phyloP scores from a whole-genome alignment of 1,284 basidiomycete genomes.

The Naganishia albida region DNA sequence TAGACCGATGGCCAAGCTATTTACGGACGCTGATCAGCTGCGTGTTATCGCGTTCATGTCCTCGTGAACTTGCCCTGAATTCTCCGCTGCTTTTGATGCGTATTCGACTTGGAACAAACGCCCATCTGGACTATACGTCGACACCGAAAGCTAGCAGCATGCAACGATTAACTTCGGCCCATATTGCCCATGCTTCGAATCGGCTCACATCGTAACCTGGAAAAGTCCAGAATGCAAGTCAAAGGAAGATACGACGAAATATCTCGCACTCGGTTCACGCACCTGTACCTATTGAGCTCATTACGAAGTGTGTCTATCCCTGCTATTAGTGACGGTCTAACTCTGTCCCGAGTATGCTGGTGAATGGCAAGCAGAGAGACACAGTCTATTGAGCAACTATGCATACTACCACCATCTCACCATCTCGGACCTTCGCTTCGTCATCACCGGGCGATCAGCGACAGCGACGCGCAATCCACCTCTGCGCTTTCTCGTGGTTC shows the following conservation, averaged over 20 bases:
- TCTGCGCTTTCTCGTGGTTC: background rate
- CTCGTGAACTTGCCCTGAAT: slow-evolving; percentile 71
- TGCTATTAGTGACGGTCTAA: background rate
- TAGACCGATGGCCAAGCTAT: slow-evolving; percentile 84
- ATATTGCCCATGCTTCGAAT: too few relatives aligned
- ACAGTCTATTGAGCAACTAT: background rate
- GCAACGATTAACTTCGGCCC: background rate
- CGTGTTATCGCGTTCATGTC: background rate
- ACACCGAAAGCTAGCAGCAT: slow-evolving; percentile 84
- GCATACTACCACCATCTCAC: background rate
- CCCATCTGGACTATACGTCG: slow-evolving; percentile 97
- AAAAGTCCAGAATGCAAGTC: background rate
- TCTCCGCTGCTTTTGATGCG: slow-evolving; percentile 97
- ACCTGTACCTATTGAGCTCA: slow-evolving; percentile 34
- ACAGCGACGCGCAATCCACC: slow-evolving; percentile 23
- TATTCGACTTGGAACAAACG: slow-evolving; percentile 99
- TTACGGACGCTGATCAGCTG: background rate
- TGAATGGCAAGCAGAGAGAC: background rate
- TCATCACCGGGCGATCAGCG: background rate
- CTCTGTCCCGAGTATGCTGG: too few relatives aligned
- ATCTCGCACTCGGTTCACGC: background rate
- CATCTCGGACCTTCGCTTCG: slow-evolving; percentile 14
- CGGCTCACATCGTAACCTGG: slow-evolving; percentile 23
- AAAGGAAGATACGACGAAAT: background rate
- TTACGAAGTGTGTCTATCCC: background rate